These are phyloP conservation scores for Bullera alba DNA, from an alignment of 768 basidiomycete genomes.

Conservation along the genomic window DNA sequence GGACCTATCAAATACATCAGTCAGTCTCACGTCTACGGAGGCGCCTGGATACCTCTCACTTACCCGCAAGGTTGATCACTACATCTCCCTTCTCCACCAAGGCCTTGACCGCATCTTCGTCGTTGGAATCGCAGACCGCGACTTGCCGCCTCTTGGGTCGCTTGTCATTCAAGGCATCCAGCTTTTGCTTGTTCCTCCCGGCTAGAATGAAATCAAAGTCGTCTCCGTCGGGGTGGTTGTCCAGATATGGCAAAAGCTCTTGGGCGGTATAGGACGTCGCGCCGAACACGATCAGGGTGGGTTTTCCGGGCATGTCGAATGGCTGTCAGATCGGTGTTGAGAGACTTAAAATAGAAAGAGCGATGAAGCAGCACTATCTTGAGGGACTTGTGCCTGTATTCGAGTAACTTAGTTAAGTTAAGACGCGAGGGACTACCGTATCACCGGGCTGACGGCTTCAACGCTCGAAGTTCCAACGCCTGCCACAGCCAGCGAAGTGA, in stretches of 20 bases:
- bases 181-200: slow-evolving; percentile 61
- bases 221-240: slow-evolving; percentile 55
- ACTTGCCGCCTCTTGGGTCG: slow-evolving; percentile 18
- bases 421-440: background rate
- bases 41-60: slow-evolving; percentile 4
- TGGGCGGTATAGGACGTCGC: slow-evolving; percentile 54
- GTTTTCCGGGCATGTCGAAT: slow-evolving; percentile 5
- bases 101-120: slow-evolving; percentile 23
- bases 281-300: slow-evolving; percentile 39
- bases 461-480: background rate
- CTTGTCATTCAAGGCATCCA: slow-evolving; percentile 49
- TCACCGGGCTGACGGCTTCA: background rate
- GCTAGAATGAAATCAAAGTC: slow-evolving; percentile 63
- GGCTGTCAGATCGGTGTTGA: background rate
- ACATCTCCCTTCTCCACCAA: slow-evolving; percentile 28
- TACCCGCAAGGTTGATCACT: slow-evolving; percentile 43
- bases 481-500: too few relatives aligned
- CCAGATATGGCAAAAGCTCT: slow-evolving; percentile 63
- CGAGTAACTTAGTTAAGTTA: background rate
- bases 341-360: background rate
- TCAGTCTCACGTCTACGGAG: too few relatives aligned
- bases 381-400: background rate
- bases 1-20: slow-evolving; percentile 21
- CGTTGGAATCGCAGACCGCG: slow-evolving; percentile 17
- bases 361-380: background rate